Evolutionary conservation across 2,329 filamentous ascomycete genomes (phyloP), one percentile per base, ranked within the genome.

Genomic region (Cadophora malorum): DNA sequence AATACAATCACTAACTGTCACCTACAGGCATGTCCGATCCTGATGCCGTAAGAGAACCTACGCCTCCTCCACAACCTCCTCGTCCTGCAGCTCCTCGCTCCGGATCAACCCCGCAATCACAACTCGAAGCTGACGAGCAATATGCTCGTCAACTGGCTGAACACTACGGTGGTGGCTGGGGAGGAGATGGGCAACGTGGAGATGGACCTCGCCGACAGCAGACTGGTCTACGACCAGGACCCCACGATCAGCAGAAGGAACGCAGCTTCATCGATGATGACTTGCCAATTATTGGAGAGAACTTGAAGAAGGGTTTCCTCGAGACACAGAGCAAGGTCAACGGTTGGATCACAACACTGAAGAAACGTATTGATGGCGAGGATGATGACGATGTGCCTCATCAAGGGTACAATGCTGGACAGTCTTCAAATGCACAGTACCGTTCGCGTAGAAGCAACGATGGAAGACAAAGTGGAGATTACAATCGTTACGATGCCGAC

Each of bases 191-290:
- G 74, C 81, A 82, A 19, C 72, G 76, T 76, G 79, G 67, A n/a
- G 49, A 33, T 73, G 76, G 76, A 73, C 79, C 78, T 69, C 82
- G 80, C 74, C 81, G 76, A 76, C 79, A 77, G 73, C 84, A 81
- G 84, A 84, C 83, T n/a, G 84, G 85, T 41, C 77, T 86, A 59
- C 83, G 84, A 71, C 85, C 85, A 64, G 84, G 41, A 77, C 85
- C 62, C 83, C 84, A 72, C 84, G 75, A 49, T 73, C 88, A 89
- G 16, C 90, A 93, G 61, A 88, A 87, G 59, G 93, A 97, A 75
- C 91, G 91, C 76, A 97, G 88, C 82, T 99, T 99, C 80, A 88
- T 98, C 74, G 96, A 99, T 75, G 96, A 99, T 75, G 96, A 99
- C 74, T 86, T 99, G 16, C 95, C 96, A 1, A 89, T 95, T 61